Evolutionary conservation across 2,329 filamentous ascomycete species (phyloP), one percentile per base, ranked within the genome.

Genomic region (Monilinia vaccinii-corymbosi): DNA sequence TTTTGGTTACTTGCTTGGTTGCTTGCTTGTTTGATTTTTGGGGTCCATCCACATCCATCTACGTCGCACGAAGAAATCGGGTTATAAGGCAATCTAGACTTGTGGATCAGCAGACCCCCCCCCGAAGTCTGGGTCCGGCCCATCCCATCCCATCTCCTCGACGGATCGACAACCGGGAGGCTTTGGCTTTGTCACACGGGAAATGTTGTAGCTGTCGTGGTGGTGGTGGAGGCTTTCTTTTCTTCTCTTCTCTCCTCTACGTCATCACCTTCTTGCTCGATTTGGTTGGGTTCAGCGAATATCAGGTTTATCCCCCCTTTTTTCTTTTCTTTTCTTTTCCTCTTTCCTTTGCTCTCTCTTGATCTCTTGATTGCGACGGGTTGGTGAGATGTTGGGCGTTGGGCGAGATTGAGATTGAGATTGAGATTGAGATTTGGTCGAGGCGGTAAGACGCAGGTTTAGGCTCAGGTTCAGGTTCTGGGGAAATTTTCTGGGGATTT

Each of bases 31-130:
- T 42, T 42, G 18, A 21, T 38, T 31, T 21, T 42, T 53, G 14
- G 25, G 3, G 36, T 11, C 25, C 50, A 23, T 18, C 25, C 6
- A 28, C 3, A 28, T 31, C 13, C 3, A 28, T 31, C 13, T 32
- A 1, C 2, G 50, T 52, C 11, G 23, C 38, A 56, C 40, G 10
- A 46, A n/a, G 21, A 34, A 9, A 53, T 53, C 38, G 36, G 50
- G 38, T 44, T 21, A 28, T 21, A 28, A 21, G 25, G 28, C 11
- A 32, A 32, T 56, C 42, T 56, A 56, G 40, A 45, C 40, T 56
- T 16, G 11, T 45, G 40, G 16, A 56, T 56, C 52, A 56, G 52
- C 52, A 56, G 40, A 56, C 52, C 28, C n/a, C 52, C n/a, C 51
- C 18, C n/a, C 52, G 28, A 46, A 40, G 31, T 34, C 31, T 32